Evolutionary conservation across 164 flowering plant genomes (phyloP), one percentile per base, ranked within the genome.

Genomic region (Macadamia integrifolia): DNA sequence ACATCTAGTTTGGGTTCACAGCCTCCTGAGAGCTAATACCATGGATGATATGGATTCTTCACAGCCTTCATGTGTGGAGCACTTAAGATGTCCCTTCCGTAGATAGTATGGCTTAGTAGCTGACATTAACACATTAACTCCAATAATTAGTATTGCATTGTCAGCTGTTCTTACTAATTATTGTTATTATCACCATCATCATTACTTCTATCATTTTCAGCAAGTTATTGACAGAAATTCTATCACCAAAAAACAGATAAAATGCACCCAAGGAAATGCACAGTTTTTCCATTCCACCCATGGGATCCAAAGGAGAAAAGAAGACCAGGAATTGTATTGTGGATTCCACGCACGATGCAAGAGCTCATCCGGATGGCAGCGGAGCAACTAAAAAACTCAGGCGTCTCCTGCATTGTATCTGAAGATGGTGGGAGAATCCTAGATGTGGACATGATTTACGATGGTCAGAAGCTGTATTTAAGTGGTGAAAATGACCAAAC

Each of bases 221-320:
- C 6, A 4, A 50, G 31, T 64, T 53, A 53, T 28, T 72, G 13
- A 48, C 8, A 35, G 40, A 15, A 18, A n/a, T 50, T n/a, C 28
- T 50, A 5, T n/a, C 11, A 31, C 11, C 3, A 23, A 49, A 67
- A 60, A 35, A 2, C 80, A 82, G 88, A 85, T 66, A 82, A 77
- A 71, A 69, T 30, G 61, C 75, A 66, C 23, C 69, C 63, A 43
- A 83, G 68, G 75, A 88, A 87, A 73, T 91, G 98, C 72, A 90
- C 95, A 0, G 88, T 94, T 6, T 88, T 82, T 62, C 96, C 97
- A n/a, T 87, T 82, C 81, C 92, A 91, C 63, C 98, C 98, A 48
- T 81, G 85, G 88, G 88, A 79, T 35, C 72, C 84, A 0, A 74
- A 78, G 62, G 92, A 85, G 59, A 40, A 75, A 12, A 85, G 83